These are phyloP conservation scores for Trichoderma sp. DNA, from an alignment of 2,329 filamentous ascomycete species.

Conservation along the genomic window DNA sequence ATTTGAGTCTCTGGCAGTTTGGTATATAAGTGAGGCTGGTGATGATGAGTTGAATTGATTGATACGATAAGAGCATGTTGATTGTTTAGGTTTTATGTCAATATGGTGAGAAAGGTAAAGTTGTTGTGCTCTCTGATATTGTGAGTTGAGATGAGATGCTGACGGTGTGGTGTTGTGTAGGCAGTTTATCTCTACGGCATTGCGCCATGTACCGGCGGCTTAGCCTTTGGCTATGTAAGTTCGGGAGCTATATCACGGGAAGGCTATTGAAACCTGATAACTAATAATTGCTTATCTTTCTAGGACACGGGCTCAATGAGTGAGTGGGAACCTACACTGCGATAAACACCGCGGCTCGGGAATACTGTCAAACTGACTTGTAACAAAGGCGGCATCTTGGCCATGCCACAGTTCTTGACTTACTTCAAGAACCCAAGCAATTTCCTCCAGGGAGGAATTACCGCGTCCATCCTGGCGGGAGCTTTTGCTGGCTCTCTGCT, in stretches of 20 bases:
- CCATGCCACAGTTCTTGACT: constrained; percentile 16
- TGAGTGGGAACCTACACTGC: not conserved
- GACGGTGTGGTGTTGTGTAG: not conserved
- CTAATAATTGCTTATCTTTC: not conserved
- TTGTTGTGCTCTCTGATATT: not conserved
- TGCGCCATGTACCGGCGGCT: constrained; percentile 16
- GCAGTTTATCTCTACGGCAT: constrained; percentile 16
- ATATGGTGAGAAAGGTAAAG: constrained; percentile 15
- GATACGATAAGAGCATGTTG: not conserved
- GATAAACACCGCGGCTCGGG: not conserved
- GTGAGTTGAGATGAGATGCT: not conserved
- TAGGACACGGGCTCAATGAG: constrained; percentile 19
- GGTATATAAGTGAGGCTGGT: constrained; percentile 4
- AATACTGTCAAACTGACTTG: not conserved
- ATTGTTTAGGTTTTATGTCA: not conserved
- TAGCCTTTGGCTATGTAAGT: constrained; percentile 21
- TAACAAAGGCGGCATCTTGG: constrained; percentile 10
- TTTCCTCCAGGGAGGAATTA: constrained; percentile 19
- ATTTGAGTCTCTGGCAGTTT: not conserved
- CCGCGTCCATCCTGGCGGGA: constrained; percentile 15
- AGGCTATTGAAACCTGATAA: not conserved
- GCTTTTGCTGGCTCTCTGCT: constrained; percentile 16
- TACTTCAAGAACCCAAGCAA: constrained; percentile 20
- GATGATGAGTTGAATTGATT: not conserved
- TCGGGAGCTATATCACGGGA: not conserved